Evolutionary conservation across 805 yeast species (phyloP).

Genomic region (Teunomyces kruisii): DNA sequence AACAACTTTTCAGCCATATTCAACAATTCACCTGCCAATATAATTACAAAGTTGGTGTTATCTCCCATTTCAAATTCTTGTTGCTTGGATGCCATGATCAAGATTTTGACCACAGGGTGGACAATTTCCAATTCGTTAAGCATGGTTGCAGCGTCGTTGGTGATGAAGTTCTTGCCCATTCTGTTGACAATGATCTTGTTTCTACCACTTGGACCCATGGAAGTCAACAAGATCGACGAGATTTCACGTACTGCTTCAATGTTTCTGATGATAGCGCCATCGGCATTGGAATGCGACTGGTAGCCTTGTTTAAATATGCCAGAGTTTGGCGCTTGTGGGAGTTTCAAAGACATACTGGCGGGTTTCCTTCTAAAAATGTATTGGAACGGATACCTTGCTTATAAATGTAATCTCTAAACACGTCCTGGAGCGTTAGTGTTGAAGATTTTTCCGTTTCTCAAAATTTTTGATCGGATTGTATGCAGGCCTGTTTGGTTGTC

Average conservation of each 20-base stretch:
- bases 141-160: slow-evolving; percentile 98
- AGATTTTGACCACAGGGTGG: slow-evolving; percentile 94
- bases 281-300: slow-evolving; percentile 80
- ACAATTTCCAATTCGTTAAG: slow-evolving; percentile 88
- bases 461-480: not conserved
- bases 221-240: slow-evolving; percentile 85
- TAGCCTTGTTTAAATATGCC: slow-evolving; percentile 96
- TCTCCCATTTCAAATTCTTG: slow-evolving; percentile 98
- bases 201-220: slow-evolving; percentile 97
- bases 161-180: slow-evolving; percentile 80
- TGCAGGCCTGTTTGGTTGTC: not conserved
- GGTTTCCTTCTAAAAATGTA: not conserved
- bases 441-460: slow-evolving; percentile 3
- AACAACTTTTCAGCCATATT: slow-evolving; percentile 83
- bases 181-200: slow-evolving; percentile 93
- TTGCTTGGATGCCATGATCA: slow-evolving; percentile 95
- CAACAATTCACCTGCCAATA: slow-evolving; percentile 90
- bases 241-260: slow-evolving; percentile 94
- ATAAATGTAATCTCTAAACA: slow-evolving; percentile 1
- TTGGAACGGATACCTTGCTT: not conserved
- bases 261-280: slow-evolving; percentile 91
- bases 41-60: slow-evolving; percentile 86
- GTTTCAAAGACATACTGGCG: slow-evolving; percentile 71
- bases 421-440: slow-evolving; percentile 1
- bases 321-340: slow-evolving; percentile 90